These are phyloP conservation scores for Globisporangium paroecandrum DNA, from an alignment of 352 stramenopile genomes.

Conservation along the genomic window DNA sequence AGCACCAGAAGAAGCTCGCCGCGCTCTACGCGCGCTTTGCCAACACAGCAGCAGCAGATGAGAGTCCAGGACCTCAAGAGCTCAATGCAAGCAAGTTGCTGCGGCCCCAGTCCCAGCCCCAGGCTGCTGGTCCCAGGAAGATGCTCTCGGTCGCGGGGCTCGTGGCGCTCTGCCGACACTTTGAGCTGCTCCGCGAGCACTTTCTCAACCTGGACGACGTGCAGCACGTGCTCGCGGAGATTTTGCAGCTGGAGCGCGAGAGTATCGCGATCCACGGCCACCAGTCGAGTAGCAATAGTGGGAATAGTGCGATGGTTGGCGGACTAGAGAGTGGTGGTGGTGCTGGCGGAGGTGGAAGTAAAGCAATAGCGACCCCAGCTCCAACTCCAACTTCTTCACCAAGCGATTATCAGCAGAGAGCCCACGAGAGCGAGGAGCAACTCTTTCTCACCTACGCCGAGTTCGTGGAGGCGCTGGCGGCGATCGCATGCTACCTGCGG, in stretches of 20 bases:
- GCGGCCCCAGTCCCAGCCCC: background rate
- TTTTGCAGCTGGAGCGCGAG: constrained; percentile 57
- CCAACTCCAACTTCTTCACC: background rate
- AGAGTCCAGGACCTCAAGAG: background rate
- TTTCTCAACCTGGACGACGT: constrained; percentile 61
- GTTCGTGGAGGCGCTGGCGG: constrained; percentile 54
- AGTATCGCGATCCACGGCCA: constrained; percentile 25
- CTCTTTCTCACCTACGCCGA: constrained; percentile 56
- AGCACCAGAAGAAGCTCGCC: constrained; percentile 44
- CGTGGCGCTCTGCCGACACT: constrained; percentile 43
- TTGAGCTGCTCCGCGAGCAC: constrained; percentile 54
- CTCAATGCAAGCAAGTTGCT: background rate
- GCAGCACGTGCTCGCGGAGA: constrained; percentile 54
- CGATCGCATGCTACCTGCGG: constrained; percentile 56
- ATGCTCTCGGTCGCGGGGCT: constrained; percentile 55
- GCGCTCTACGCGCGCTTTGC: constrained; percentile 47
- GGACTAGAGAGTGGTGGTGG: background rate
- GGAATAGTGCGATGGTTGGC: background rate
- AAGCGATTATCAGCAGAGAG: constrained; percentile 5
- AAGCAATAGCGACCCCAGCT: background rate
- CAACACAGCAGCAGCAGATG: background rate
- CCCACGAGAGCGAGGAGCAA: constrained; percentile 17
- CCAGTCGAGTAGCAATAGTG: background rate
- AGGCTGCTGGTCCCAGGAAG: background rate
- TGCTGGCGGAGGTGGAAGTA: background rate